These are phyloP conservation scores for Saxophila tyrrhenica DNA, from an alignment of 495 filamentous ascomycete species.

Conservation along the genomic window DNA sequence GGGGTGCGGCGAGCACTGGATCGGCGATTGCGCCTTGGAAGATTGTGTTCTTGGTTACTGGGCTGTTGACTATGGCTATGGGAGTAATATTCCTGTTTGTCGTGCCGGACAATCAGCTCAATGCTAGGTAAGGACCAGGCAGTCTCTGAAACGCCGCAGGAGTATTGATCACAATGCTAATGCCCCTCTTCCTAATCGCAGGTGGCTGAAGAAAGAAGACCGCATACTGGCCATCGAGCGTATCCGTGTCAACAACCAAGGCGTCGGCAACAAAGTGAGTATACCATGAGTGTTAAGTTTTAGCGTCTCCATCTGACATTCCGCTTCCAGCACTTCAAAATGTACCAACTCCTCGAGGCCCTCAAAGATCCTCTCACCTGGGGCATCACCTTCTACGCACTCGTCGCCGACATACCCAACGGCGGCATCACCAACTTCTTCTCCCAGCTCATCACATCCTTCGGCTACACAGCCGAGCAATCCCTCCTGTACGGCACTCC, in stretches of 20 bases:
- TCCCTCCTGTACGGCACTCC: conserved; percentile 57
- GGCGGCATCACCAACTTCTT: conserved; percentile 64
- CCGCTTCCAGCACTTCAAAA: conserved; percentile 22
- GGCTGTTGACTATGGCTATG: conserved; percentile 46
- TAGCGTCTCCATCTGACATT: not conserved
- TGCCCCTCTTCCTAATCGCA: not conserved
- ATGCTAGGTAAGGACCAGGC: conserved; percentile 46
- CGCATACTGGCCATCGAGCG: conserved; percentile 35
- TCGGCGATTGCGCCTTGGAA: conserved; percentile 52
- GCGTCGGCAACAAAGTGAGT: conserved; percentile 28
- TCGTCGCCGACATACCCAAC: conserved; percentile 46
- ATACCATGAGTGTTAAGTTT: not conserved
- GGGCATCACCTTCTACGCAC: conserved; percentile 54
- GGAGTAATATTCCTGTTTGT: conserved; percentile 50
- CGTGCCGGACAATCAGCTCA: conserved; percentile 59
- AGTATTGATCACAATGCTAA: no score
- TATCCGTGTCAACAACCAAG: conserved; percentile 29
- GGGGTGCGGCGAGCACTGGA: conserved; percentile 41
- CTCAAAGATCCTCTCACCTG: conserved; percentile 33
- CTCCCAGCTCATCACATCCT: conserved; percentile 51
- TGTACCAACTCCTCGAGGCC: conserved; percentile 31
- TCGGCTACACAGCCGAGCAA: conserved; percentile 46
- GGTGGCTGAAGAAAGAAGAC: conserved; percentile 52
- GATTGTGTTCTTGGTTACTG: conserved; percentile 56
- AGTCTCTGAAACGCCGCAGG: no score